A percentile compares a stretch with the other conserved stretches of the same genome.
phyloP scores from a whole-genome alignment of 495 filamentous ascomycete species.

The Baudoinia panamericana region DNA sequence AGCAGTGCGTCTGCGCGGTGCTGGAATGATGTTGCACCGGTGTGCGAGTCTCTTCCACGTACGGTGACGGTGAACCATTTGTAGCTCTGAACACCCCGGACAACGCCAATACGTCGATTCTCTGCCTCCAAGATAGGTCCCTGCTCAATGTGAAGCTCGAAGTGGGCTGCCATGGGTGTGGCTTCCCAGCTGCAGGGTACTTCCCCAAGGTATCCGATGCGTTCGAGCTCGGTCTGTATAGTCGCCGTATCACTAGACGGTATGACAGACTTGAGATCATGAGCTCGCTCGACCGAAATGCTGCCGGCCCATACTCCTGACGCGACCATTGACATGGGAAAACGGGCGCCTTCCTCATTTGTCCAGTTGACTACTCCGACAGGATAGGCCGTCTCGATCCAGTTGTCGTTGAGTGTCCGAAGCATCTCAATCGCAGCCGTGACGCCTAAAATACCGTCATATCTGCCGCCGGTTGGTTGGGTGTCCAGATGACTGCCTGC shows the following conservation, averaged over 20 bases:
- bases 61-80: constrained; percentile 60
- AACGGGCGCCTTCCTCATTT: constrained; percentile 72
- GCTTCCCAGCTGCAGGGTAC: constrained; percentile 43
- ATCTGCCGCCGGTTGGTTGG: constrained; percentile 61
- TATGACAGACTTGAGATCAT: constrained; percentile 44
- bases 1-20: constrained; percentile 52
- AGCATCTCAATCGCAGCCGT: constrained; percentile 60
- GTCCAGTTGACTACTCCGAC: constrained; percentile 73
- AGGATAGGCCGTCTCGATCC: constrained; percentile 55
- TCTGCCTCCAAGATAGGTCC: constrained; percentile 54
- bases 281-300: constrained; percentile 49
- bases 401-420: constrained; percentile 51
- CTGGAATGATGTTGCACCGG: constrained; percentile 57
- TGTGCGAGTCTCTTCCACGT: constrained; percentile 55
- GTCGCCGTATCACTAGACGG: constrained; percentile 38
- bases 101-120: constrained; percentile 52
- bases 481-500: constrained; percentile 68
- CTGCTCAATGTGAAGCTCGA: constrained; percentile 77
- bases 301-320: constrained; percentile 67
- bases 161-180: constrained; percentile 65
- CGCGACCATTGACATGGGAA: constrained; percentile 62
- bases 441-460: constrained; percentile 67
- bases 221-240: constrained; percentile 54
- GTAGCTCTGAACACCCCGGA: constrained; percentile 56
- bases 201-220: constrained; percentile 55